phyloP scores from a whole-genome alignment of 2,329 filamentous ascomycete genomes.

The Plectosphaerella cucumerina region DNA sequence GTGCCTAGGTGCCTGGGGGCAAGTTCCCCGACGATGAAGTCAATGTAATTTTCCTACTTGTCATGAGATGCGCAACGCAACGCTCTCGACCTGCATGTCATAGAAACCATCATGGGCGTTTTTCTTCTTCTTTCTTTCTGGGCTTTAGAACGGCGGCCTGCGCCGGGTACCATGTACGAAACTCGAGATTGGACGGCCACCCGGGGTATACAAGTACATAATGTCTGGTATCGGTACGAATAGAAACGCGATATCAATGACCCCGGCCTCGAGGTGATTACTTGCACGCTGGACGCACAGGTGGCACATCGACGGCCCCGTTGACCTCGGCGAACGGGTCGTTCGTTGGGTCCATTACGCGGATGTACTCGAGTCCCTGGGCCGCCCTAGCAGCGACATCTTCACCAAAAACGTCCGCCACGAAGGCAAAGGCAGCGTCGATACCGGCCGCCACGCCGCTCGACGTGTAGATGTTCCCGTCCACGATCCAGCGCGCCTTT shows the following conservation, averaged over 20 bases:
- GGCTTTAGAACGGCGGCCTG: too few relatives aligned
- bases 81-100: too few relatives aligned
- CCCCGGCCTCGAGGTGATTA: neutral
- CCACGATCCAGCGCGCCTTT: constrained; percentile 52
- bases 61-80: too few relatives aligned
- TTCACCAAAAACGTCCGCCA: constrained; percentile 49
- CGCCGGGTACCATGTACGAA: too few relatives aligned
- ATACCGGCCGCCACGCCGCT: constrained; percentile 58
- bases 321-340: constrained; percentile 49
- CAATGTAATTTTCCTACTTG: too few relatives aligned
- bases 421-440: constrained; percentile 55
- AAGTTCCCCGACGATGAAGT: too few relatives aligned
- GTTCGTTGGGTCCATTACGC: constrained; percentile 40
- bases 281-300: neutral
- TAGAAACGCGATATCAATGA: too few relatives aligned
- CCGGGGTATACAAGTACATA: too few relatives aligned
- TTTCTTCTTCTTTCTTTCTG: too few relatives aligned
- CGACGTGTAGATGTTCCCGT: constrained; percentile 55
- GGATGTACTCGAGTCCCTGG: constrained; percentile 52
- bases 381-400: constrained; percentile 44
- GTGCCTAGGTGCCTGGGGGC: neutral
- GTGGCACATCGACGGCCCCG: neutral
- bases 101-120: too few relatives aligned
- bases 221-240: too few relatives aligned
- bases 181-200: too few relatives aligned